A percentile compares a stretch with the other conserved stretches of the same genome.
These are phyloP conservation scores for Talaromyces sp. DNA, from an alignment of 2,329 filamentous ascomycete genomes.

Conservation along the genomic window DNA sequence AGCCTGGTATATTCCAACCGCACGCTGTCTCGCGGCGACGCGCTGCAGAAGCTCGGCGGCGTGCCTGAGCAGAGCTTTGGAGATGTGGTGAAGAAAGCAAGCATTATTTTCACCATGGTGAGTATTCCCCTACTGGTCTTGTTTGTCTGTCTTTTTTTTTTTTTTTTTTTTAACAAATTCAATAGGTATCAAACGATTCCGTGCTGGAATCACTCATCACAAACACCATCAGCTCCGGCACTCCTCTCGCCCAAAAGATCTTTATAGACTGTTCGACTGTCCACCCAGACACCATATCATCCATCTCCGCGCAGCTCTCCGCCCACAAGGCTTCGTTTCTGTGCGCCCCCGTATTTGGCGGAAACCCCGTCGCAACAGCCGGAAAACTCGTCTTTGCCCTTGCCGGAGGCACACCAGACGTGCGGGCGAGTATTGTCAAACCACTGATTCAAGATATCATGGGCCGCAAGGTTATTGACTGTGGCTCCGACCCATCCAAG, in stretches of 20 bases:
- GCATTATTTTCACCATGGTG: conserved; percentile 39
- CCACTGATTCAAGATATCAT: conserved; percentile 43
- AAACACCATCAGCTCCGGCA: conserved; percentile 20
- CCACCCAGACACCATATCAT: conserved; percentile 63
- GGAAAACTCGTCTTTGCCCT: conserved; percentile 45
- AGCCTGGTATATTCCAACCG: conserved; percentile 38
- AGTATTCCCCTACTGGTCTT: neutral
- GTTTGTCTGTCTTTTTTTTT: neutral
- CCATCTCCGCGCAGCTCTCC: conserved; percentile 28
- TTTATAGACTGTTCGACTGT: conserved; percentile 86
- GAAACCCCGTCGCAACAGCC: conserved; percentile 39
- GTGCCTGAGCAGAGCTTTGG: conserved; percentile 27
- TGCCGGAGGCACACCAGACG: conserved; percentile 33
- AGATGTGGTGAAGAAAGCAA: conserved; percentile 31
- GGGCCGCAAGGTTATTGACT: conserved; percentile 38
- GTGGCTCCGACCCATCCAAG: conserved; percentile 41
- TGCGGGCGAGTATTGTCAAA: conserved; percentile 25
- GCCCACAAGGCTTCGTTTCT: conserved; percentile 34
- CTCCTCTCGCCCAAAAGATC: conserved; percentile 62
- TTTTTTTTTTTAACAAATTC: neutral
- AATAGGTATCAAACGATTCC: conserved; percentile 36
- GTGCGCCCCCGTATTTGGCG: conserved; percentile 42
- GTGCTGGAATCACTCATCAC: conserved; percentile 30
- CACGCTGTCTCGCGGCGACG: conserved; percentile 35
- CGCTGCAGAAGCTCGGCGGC: conserved; percentile 33